phyloP scores from a whole-genome alignment of 2,329 filamentous ascomycete genomes.

The Emydomyces testavorans region DNA sequence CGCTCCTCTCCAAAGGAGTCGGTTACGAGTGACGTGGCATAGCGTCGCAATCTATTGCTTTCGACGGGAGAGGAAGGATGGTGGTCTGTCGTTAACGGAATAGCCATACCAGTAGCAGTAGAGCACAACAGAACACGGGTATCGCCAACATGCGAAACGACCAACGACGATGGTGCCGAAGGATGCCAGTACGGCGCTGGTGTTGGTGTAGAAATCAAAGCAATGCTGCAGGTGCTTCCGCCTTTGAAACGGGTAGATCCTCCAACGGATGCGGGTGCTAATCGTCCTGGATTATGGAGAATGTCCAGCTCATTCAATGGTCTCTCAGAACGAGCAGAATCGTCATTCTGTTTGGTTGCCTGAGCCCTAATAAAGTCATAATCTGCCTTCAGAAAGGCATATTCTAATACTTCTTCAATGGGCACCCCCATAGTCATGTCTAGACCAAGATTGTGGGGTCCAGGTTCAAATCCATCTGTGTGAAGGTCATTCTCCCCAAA shows the following conservation, averaged over 20 bases:
- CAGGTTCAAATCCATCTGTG: conserved; percentile 21
- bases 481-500: conserved; percentile 27
- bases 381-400: conserved; percentile 87
- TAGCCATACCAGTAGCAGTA: conserved; percentile 65
- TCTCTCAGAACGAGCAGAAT: conserved; percentile 60
- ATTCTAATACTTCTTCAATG: conserved; percentile 56
- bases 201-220: conserved; percentile 82
- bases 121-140: conserved; percentile 83
- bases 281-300: conserved; percentile 51
- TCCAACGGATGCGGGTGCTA: conserved; percentile 47
- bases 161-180: conserved; percentile 65
- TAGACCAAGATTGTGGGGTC: conserved; percentile 14
- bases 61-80: conserved; percentile 82
- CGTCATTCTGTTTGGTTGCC: conserved; percentile 63
- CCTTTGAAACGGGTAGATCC: conserved; percentile 74
- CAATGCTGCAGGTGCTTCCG: conserved; percentile 82
- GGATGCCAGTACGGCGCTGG: conserved; percentile 94
- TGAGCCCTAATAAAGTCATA: conserved; percentile 89
- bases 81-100: conserved; percentile 79
- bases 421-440: conserved; percentile 30
- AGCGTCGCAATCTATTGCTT: conserved; percentile 69
- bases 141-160: conserved; percentile 87
- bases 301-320: conserved; percentile 80
- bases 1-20: conserved; percentile 97
- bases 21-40: conserved; percentile 75